Percentiles rank a stretch among this genome's conserved stretches.
phyloP scores from a whole-genome alignment of 768 basidiomycete species.

The Agaricus subrufescens region DNA sequence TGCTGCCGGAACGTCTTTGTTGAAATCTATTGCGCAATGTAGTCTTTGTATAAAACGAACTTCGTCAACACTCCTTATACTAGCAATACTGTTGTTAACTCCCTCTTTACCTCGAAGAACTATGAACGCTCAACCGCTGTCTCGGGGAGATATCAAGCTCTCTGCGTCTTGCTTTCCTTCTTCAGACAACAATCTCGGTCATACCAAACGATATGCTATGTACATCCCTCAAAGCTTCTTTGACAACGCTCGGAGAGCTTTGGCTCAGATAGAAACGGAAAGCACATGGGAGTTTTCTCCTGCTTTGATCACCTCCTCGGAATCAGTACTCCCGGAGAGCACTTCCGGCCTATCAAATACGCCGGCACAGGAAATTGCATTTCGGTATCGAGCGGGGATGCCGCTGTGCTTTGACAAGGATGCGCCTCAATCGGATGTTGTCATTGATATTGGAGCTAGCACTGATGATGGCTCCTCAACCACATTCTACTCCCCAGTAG shows the following conservation, averaged over 20 bases:
- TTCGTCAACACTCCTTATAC: no score
- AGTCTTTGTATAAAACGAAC: no score
- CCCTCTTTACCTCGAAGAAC: neutral
- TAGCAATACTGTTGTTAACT: neutral
- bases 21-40: no score
- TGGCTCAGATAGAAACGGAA: constrained; percentile 20
- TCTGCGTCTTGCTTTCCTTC: neutral
- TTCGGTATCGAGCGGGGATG: constrained; percentile 32
- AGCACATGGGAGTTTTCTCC: constrained; percentile 33
- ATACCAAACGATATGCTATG: constrained; percentile 28
- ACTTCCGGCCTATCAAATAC: constrained; percentile 23
- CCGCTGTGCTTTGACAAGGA: constrained; percentile 15
- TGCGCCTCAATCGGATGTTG: constrained; percentile 12
- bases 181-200: neutral
- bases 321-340: constrained; percentile 19
- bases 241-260: constrained; percentile 2
- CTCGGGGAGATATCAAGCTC: neutral
- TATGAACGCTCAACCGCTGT: neutral
- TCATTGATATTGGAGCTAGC: constrained; percentile 3
- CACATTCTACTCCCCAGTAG: neutral
- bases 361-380: constrained; percentile 35
- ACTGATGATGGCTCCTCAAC: neutral
- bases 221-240: constrained; percentile 26
- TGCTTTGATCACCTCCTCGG: constrained; percentile 20
- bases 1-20: no score